Evolutionary conservation across 441 rosid species (phyloP).

Genomic region (Aleurites moluccanus): DNA sequence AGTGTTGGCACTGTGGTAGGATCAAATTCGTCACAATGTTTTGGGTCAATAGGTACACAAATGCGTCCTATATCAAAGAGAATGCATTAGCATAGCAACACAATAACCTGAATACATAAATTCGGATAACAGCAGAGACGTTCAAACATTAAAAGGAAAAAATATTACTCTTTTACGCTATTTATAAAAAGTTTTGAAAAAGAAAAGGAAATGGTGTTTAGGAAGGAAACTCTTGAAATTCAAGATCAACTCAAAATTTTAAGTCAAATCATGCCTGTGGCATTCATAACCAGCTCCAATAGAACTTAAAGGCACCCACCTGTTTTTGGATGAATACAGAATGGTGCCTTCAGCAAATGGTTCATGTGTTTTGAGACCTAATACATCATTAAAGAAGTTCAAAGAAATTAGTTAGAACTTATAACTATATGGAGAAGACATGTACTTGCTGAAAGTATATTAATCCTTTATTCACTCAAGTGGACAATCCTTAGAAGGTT

Average conservation of each 20-base stretch:
- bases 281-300: not conserved
- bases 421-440: not conserved
- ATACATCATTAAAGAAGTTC: slow-evolving; percentile 7
- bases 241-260: not conserved
- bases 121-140: not conserved
- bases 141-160: not conserved
- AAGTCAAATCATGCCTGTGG: not conserved
- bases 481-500: not conserved
- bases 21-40: slow-evolving; percentile 77
- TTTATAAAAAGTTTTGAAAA: not conserved
- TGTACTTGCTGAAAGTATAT: not conserved
- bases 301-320: slow-evolving; percentile 40
- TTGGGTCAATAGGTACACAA: slow-evolving; percentile 89
- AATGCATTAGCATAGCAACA: not conserved
- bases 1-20: slow-evolving; percentile 83
- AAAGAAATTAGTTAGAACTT: slow-evolving; percentile 4
- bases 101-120: not conserved
- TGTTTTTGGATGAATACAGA: slow-evolving; percentile 94
- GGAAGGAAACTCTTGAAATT: not conserved
- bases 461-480: not conserved
- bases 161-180: not conserved
- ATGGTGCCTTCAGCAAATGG: slow-evolving; percentile 97
- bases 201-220: not conserved
- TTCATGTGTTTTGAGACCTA: slow-evolving; percentile 97
- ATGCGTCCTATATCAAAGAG: slow-evolving; percentile 63